Conservation (phyloP, 2,329 filamentous ascomycete species). For the Penicillium digitatum region DNA sequence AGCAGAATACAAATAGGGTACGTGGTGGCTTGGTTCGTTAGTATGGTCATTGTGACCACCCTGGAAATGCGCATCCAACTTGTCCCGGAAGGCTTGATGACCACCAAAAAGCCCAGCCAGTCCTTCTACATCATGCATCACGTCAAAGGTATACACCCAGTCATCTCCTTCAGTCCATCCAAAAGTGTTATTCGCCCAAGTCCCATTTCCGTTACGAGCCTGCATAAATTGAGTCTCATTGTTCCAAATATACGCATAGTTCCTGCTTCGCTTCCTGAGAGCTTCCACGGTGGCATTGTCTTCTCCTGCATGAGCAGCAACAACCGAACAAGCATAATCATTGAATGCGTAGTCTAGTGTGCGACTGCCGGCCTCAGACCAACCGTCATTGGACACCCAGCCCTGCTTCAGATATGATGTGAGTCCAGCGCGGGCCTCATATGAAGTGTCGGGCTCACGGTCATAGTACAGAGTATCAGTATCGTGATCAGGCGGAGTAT, state of each 20-base stretch:
- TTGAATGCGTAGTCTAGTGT: conserved; percentile 50
- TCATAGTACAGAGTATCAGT: conserved; percentile 48
- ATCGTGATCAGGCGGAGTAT: conserved; percentile 44
- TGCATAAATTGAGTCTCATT: conserved; percentile 47
- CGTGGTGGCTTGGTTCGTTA: conserved; percentile 50
- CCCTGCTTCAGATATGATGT: conserved; percentile 45
- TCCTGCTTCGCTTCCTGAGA: conserved; percentile 39
- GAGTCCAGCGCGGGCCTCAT: conserved; percentile 47
- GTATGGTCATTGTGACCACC: conserved; percentile 48
- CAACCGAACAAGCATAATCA: conserved; percentile 43
- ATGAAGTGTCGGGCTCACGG: conserved; percentile 45
- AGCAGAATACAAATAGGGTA: conserved; percentile 46
- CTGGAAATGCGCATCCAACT: conserved; percentile 46
- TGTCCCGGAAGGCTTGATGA: conserved; percentile 38
- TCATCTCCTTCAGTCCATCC: conserved; percentile 51
- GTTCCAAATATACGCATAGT: conserved; percentile 46
- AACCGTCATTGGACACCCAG: conserved; percentile 49
- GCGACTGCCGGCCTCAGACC: conserved; percentile 47
- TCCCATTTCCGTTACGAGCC: conserved; percentile 47
- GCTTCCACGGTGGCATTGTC: conserved; percentile 30
- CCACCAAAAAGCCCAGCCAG: conserved; percentile 42
- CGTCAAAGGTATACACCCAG: conserved; percentile 52
- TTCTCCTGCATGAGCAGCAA: conserved; percentile 40
- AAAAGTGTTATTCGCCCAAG: conserved; percentile 44
- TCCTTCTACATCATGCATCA: conserved; percentile 46